Percentiles rank a stretch among this genome's conserved stretches.
Conservation (phyloP, 139 green algal species). For the Chlorella sp. region DNA sequence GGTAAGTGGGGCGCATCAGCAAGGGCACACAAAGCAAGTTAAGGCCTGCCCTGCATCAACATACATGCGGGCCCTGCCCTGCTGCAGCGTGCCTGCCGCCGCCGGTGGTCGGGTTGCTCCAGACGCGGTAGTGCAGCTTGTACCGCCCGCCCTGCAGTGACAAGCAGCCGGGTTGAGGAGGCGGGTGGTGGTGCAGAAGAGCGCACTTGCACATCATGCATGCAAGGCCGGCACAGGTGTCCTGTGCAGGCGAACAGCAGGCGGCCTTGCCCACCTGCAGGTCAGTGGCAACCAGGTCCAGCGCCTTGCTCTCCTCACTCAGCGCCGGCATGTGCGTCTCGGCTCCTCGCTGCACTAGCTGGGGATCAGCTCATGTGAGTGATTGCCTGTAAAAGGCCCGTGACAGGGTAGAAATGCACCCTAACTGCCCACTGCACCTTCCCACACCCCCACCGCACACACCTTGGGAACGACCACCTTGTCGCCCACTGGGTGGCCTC, state of each 20-base stretch:
- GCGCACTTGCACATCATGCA: too few relatives aligned
- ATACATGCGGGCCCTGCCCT: too few relatives aligned
- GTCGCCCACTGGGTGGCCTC: not conserved
- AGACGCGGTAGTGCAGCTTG: conserved; percentile 10
- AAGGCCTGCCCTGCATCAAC: not conserved
- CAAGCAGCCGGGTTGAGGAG: too few relatives aligned
- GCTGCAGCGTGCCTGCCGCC: not conserved
- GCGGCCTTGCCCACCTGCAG: not conserved
- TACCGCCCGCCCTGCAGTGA: not conserved
- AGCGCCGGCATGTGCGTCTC: conserved; percentile 5
- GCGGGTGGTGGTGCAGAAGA: too few relatives aligned
- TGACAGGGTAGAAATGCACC: too few relatives aligned
- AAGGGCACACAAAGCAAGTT: not conserved
- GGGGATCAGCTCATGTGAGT: too few relatives aligned
- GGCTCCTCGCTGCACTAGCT: not conserved
- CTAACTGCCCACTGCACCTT: too few relatives aligned
- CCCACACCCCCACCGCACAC: too few relatives aligned
- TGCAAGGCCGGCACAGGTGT: not conserved
- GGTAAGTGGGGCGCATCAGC: too few relatives aligned
- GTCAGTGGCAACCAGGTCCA: not conserved
- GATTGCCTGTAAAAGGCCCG: too few relatives aligned
- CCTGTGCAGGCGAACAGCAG: too few relatives aligned
- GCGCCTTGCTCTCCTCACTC: too few relatives aligned
- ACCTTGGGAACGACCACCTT: not conserved
- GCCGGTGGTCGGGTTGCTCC: conserved; percentile 1